A percentile compares a stretch with the other conserved stretches of the same genome.
Evolutionary conservation across 495 filamentous ascomycete species (phyloP).

Genomic region (Schizothecium vesticola): DNA sequence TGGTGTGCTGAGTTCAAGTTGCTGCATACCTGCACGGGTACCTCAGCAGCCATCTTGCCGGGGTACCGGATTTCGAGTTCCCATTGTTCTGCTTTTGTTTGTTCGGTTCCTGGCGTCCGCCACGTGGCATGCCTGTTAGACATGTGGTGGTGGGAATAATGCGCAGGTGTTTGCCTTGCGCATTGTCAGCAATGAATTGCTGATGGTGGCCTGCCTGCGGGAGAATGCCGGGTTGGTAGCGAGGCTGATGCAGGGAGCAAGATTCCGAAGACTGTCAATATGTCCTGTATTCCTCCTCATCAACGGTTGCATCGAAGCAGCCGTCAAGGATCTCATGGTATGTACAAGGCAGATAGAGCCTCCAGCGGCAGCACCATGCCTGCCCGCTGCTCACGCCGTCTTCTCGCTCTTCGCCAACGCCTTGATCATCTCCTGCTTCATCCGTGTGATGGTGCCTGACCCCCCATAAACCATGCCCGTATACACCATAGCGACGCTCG

Average conservation of each 20-base stretch:
- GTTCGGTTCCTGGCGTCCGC: not conserved
- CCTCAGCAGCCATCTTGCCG: not conserved
- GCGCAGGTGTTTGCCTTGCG: not conserved
- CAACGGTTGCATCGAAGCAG: not conserved
- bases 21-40: not conserved
- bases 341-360: not conserved
- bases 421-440: slow-evolving; percentile 80
- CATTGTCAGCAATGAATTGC: not conserved
- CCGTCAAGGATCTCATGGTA: not conserved
- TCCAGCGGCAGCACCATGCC: not conserved
- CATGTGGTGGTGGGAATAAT: not conserved
- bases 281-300: not conserved
- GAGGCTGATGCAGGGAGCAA: not conserved
- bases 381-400: not conserved
- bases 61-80: not conserved
- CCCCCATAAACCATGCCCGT: slow-evolving; percentile 79
- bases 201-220: not conserved
- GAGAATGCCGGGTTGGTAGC: not conserved
- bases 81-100: not conserved
- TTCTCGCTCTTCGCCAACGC: slow-evolving; percentile 16
- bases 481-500: slow-evolving; percentile 81
- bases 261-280: not conserved
- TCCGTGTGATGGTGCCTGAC: slow-evolving; percentile 74
- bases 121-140: not conserved
- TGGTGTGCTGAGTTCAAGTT: not conserved